Percentiles rank a stretch among this genome's conserved stretches.
Conservation (phyloP, 2,329 filamentous ascomycete species). For the Paecilomyces sp. region DNA sequence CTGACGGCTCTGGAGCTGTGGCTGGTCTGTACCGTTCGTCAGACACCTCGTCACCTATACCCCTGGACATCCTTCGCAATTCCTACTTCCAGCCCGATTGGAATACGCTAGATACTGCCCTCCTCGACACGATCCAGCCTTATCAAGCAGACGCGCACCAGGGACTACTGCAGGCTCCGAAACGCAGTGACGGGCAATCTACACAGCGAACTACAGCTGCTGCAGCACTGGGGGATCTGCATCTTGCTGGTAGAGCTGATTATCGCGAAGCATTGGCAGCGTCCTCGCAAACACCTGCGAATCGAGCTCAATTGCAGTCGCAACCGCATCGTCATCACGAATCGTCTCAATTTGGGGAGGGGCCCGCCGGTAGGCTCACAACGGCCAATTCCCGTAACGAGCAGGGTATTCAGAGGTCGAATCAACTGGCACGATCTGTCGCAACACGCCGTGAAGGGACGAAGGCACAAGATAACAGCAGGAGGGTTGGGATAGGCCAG, state of each 20-base stretch:
- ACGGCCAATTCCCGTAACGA: background rate
- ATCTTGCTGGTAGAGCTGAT: background rate
- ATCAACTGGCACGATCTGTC: background rate
- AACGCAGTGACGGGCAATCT: background rate
- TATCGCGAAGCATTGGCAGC: background rate
- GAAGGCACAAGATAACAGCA: background rate
- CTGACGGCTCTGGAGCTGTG: background rate
- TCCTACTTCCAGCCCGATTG: background rate
- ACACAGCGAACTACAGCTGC: background rate
- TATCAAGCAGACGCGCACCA: background rate
- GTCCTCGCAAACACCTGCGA: background rate
- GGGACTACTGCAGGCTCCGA: background rate
- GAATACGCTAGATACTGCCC: background rate
- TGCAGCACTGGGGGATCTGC: background rate
- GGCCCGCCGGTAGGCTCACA: background rate
- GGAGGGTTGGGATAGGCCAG: background rate
- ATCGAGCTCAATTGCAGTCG: background rate
- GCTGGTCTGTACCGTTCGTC: background rate
- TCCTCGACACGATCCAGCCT: background rate
- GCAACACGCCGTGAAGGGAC: background rate
- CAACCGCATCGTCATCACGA: background rate
- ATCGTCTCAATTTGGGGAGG: background rate
- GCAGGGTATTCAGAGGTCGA: background rate
- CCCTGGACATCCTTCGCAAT: background rate
- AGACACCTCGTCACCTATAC: background rate